Conservation (phyloP, 345 rosid species). For the Mangifera indica region DNA sequence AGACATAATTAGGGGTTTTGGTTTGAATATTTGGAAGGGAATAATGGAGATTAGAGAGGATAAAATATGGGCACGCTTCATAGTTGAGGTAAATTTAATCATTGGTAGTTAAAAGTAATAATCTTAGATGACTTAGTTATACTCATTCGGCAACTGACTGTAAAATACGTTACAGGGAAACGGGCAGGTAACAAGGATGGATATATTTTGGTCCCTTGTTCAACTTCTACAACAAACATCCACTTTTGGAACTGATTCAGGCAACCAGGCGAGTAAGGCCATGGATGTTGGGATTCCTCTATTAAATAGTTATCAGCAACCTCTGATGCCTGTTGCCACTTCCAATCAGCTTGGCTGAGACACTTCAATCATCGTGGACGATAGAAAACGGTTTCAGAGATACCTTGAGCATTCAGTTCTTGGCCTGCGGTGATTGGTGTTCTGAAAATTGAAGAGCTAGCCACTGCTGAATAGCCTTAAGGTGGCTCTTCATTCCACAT, state of each 20-base stretch:
- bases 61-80: slow-evolving; percentile 78
- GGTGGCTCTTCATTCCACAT: slow-evolving; percentile 14
- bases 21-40: slow-evolving; percentile 79
- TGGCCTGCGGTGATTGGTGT: slow-evolving; percentile 26
- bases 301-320: no score
- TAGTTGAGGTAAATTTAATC: slow-evolving; percentile 60
- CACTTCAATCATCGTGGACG: slow-evolving; percentile 14
- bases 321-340: slow-evolving; percentile 15
- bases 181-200: slow-evolving; percentile 59
- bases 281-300: slow-evolving; percentile 27
- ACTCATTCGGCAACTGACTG: slow-evolving; percentile 7
- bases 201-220: slow-evolving; percentile 78
- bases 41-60: slow-evolving; percentile 59
- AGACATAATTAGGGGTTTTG: slow-evolving; percentile 62
- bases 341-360: slow-evolving; percentile 30
- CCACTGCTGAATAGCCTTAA: slow-evolving; percentile 9
- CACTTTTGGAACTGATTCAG: slow-evolving; percentile 29
- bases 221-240: slow-evolving; percentile 54
- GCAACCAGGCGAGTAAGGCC: slow-evolving; percentile 27
- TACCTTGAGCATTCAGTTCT: slow-evolving; percentile 30
- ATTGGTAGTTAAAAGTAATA: background rate
- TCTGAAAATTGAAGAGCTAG: slow-evolving; percentile 24
- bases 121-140: background rate
- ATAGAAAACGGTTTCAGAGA: slow-evolving; percentile 22
- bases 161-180: slow-evolving; percentile 47